Evolutionary conservation across 306 rosid genomes (phyloP).

Genomic region (Trifolium repens): DNA sequence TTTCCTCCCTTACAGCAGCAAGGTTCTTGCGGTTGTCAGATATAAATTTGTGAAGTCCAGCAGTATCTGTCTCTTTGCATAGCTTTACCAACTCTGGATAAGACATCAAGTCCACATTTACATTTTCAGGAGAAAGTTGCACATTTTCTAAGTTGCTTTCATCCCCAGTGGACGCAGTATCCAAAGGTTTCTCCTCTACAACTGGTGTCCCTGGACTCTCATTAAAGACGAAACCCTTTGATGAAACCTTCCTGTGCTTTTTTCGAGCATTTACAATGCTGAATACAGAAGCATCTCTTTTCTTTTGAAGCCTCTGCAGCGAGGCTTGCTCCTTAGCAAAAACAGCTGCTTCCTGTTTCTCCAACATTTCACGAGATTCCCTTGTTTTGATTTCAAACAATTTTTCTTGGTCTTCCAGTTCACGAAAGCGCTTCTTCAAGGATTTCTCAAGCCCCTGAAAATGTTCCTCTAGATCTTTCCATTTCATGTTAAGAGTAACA

Average conservation of each 20-base stretch:
- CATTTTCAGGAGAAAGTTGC: slow-evolving; percentile 56
- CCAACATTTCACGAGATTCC: slow-evolving; percentile 66
- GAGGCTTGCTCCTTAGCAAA: slow-evolving; percentile 79
- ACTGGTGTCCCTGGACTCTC: slow-evolving; percentile 50
- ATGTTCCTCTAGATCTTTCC: slow-evolving; percentile 99
- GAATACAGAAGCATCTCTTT: slow-evolving; percentile 86
- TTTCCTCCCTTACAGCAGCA: slow-evolving; percentile 86
- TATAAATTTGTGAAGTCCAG: slow-evolving; percentile 91
- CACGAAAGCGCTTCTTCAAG: slow-evolving; percentile 94
- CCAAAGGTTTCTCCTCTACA: slow-evolving; percentile 67
- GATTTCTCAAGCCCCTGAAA: slow-evolving; percentile 95
- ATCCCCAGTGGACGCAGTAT: slow-evolving; percentile 54
- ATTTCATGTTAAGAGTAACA: slow-evolving; percentile 79
- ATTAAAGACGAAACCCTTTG: slow-evolving; percentile 56
- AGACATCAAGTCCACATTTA: slow-evolving; percentile 58
- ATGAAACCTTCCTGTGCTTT: slow-evolving; percentile 67
- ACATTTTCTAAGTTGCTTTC: slow-evolving; percentile 50
- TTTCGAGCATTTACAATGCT: slow-evolving; percentile 67
- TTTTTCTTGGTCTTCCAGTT: slow-evolving; percentile 95
- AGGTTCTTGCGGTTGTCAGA: slow-evolving; percentile 96
- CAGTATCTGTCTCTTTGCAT: slow-evolving; percentile 83
- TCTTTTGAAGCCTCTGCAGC: slow-evolving; percentile 77
- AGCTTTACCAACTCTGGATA: slow-evolving; percentile 78
- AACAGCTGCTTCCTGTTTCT: slow-evolving; percentile 72
- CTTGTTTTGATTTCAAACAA: slow-evolving; percentile 73